Evolutionary conservation across 2,329 filamentous ascomycete species (phyloP).

Genomic region (Neoarthrinium moseri): DNA sequence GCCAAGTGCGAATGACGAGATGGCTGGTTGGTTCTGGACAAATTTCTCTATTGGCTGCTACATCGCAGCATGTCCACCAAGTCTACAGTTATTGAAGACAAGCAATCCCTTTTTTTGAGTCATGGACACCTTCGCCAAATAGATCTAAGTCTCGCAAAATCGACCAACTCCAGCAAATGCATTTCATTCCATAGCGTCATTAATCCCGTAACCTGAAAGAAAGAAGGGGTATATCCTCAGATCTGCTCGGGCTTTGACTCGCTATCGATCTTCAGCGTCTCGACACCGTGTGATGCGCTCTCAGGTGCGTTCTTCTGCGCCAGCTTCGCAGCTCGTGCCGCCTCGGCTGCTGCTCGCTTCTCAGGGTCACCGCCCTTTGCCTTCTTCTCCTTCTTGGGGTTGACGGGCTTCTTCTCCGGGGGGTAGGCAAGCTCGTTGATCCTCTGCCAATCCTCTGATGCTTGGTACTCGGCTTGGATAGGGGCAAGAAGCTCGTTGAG

Average conservation of each 20-base stretch:
- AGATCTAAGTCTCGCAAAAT: neutral
- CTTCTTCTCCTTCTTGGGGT: slow-evolving; percentile 59
- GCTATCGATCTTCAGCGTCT: slow-evolving; percentile 7
- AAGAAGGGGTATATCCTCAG: neutral
- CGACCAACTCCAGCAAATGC: slow-evolving; percentile 7
- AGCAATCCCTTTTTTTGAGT: no score
- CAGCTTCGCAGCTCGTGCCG: slow-evolving; percentile 1
- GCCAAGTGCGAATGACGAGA: no score
- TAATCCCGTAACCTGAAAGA: neutral
- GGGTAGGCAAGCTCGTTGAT: slow-evolving; percentile 81
- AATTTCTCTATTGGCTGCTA: no score
- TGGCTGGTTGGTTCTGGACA: no score
- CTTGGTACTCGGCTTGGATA: slow-evolving; percentile 72
- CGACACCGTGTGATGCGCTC: slow-evolving; percentile 6
- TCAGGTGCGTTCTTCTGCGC: slow-evolving; percentile 6
- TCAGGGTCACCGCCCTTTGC: slow-evolving; percentile 4
- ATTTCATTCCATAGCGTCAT: neutral
- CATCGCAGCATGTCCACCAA: no score
- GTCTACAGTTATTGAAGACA: no score
- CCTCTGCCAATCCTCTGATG: slow-evolving; percentile 76
- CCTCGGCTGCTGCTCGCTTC: neutral
- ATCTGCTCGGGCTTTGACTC: slow-evolving; percentile 1
- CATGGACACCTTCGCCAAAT: neutral
- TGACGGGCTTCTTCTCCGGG: slow-evolving; percentile 67
- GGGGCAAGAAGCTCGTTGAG: slow-evolving; percentile 74